A percentile compares a stretch with the other conserved stretches of the same genome.
Conservation (phyloP, 371 early-diverging fungal species). For the Mortierella polycephala region DNA sequence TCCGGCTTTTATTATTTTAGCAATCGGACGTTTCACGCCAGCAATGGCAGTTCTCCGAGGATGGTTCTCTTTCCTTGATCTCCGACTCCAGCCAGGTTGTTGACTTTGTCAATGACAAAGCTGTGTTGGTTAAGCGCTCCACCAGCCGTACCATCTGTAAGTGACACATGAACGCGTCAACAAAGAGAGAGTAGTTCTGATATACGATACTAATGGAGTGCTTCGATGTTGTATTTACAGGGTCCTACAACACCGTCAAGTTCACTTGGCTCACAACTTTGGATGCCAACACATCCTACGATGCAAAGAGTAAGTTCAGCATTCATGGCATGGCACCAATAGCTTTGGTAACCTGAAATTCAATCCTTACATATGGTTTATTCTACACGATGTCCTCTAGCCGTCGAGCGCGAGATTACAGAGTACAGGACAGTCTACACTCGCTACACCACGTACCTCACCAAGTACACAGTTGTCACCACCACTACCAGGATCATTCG, state of each 20-base stretch:
- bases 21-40: slow-evolving; percentile 28
- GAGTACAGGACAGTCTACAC: slow-evolving; percentile 52
- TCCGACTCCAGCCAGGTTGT: slow-evolving; percentile 40
- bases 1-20: background rate
- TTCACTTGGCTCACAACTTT: slow-evolving; percentile 34
- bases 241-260: slow-evolving; percentile 30
- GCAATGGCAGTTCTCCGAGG: slow-evolving; percentile 52
- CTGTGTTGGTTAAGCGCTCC: slow-evolving; percentile 46
- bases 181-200: background rate
- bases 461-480: slow-evolving; percentile 30
- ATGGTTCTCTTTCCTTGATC: slow-evolving; percentile 32
- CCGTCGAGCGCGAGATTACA: slow-evolving; percentile 32
- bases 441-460: slow-evolving; percentile 44
- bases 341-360: no score
- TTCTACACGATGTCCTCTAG: background rate
- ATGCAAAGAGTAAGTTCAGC: slow-evolving; percentile 8
- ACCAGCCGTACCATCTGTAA: slow-evolving; percentile 39
- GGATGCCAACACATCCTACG: slow-evolving; percentile 15
- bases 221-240: background rate
- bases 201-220: background rate
- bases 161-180: background rate
- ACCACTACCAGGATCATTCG: slow-evolving; percentile 28
- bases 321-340: no score
- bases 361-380: no score
- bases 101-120: slow-evolving; percentile 42